phyloP scores from a whole-genome alignment of 1,284 basidiomycete species.

The Singerocomus rubriflavus region DNA sequence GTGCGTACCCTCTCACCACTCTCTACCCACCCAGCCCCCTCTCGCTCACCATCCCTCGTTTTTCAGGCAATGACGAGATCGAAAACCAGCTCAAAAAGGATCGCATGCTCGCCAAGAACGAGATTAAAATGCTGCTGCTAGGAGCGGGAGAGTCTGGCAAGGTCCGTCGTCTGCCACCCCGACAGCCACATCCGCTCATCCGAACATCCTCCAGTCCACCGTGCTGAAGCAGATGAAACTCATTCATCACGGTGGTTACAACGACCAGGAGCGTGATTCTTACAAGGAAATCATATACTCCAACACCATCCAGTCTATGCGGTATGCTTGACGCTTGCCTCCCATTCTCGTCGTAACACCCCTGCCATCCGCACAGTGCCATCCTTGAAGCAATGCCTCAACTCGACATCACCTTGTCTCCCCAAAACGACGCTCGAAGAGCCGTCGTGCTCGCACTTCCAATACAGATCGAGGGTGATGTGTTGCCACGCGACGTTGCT shows the following conservation, averaged over 20 bases:
- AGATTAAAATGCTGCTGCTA: slow-evolving; percentile 90
- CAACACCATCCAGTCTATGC: slow-evolving; percentile 96
- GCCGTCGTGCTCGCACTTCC: slow-evolving; percentile 80
- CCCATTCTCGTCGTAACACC: not conserved
- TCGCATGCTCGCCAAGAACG: slow-evolving; percentile 88
- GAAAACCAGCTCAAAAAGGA: slow-evolving; percentile 94
- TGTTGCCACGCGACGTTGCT: slow-evolving; percentile 73
- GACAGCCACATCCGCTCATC: not conserved
- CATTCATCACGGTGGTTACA: slow-evolving; percentile 91
- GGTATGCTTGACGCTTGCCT: slow-evolving; percentile 42
- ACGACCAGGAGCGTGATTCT: slow-evolving; percentile 86
- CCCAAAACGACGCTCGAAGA: slow-evolving; percentile 71
- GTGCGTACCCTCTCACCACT: slow-evolving; percentile 45
- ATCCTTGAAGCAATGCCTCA: slow-evolving; percentile 89
- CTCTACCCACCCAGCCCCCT: not conserved
- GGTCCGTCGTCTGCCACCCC: slow-evolving; percentile 39
- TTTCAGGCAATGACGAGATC: slow-evolving; percentile 87
- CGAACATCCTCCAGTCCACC: slow-evolving; percentile 58
- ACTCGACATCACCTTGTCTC: slow-evolving; percentile 57
- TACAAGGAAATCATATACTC: slow-evolving; percentile 98
- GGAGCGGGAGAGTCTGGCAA: slow-evolving; percentile 94
- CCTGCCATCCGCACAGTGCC: slow-evolving; percentile 46
- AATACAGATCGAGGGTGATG: slow-evolving; percentile 80
- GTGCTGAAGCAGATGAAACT: slow-evolving; percentile 97
- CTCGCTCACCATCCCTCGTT: not conserved